Evolutionary conservation across 2,329 filamentous ascomycete species (phyloP).

Genomic region (Ascochyta viciae-villosae): DNA sequence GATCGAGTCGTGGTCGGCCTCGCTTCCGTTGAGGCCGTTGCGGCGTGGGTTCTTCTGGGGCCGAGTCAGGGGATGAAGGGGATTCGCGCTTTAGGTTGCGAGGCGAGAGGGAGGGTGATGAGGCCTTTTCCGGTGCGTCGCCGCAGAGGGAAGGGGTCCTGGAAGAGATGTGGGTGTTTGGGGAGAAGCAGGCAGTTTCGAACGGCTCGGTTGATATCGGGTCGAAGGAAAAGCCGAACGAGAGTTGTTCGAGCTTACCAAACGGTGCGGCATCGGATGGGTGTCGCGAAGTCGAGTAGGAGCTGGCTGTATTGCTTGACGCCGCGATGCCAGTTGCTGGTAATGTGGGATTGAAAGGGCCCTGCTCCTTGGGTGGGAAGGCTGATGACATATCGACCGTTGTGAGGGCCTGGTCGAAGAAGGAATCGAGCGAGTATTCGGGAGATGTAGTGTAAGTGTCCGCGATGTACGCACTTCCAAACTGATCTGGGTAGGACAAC

Average conservation of each 20-base stretch:
- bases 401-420: conserved; percentile 39
- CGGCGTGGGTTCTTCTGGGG: conserved; percentile 29
- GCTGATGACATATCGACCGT: conserved; percentile 28
- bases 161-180: conserved; percentile 27
- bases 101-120: conserved; percentile 38
- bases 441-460: conserved; percentile 32
- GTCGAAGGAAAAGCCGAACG: conserved; percentile 30
- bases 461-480: conserved; percentile 35
- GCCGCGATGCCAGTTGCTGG: conserved; percentile 23
- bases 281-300: conserved; percentile 21
- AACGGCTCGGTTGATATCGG: conserved; percentile 21
- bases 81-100: conserved; percentile 41
- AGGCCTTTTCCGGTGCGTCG: conserved; percentile 32
- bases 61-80: conserved; percentile 26
- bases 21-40: conserved; percentile 41
- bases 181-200: conserved; percentile 27
- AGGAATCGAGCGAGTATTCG: conserved; percentile 36
- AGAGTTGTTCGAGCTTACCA: conserved; percentile 27
- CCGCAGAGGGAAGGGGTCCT: conserved; percentile 45
- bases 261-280: conserved; percentile 30
- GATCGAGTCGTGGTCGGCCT: conserved; percentile 42
- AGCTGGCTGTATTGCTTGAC: conserved; percentile 16
- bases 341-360: conserved; percentile 24
- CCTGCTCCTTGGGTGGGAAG: conserved; percentile 26
- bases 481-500: conserved; percentile 31